A percentile compares a stretch with the other conserved stretches of the same genome.
These are phyloP conservation scores for Colletotrichum sp. DNA, from an alignment of 2,329 filamentous ascomycete species.

Conservation along the genomic window DNA sequence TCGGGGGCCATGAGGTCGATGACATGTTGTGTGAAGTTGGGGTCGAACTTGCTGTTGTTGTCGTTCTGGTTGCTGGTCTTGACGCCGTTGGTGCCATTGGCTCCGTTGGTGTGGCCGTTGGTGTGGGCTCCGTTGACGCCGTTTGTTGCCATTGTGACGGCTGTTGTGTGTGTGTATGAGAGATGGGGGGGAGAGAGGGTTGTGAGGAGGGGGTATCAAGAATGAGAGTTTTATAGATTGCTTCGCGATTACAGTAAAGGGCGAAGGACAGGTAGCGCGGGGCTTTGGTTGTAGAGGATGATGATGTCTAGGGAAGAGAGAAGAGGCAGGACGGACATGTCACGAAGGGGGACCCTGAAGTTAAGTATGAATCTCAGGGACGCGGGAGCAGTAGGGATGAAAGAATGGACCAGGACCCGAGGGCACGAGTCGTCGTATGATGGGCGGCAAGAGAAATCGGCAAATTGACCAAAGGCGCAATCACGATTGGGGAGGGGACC, in stretches of 20 bases:
- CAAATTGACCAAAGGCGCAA: neutral
- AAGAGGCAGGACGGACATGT: neutral
- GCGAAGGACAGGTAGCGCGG: neutral
- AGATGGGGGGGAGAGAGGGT: neutral
- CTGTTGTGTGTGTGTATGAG: neutral
- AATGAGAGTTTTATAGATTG: neutral
- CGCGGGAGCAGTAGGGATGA: neutral
- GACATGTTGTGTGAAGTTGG: conserved; percentile 22
- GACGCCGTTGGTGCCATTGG: neutral
- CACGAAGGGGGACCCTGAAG: neutral
- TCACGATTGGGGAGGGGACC: neutral
- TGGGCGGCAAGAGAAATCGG: conserved; percentile 1
- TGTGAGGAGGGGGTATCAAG: neutral
- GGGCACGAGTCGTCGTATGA: conserved; percentile 2
- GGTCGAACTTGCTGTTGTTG: conserved; percentile 18
- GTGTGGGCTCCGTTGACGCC: conserved; percentile 10
- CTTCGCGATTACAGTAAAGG: neutral
- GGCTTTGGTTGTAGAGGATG: neutral
- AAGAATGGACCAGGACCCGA: neutral
- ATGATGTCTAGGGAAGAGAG: neutral
- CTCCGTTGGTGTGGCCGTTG: conserved; percentile 8
- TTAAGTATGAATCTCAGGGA: neutral
- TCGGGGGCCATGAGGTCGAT: conserved; percentile 23
- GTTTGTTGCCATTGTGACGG: conserved; percentile 17
- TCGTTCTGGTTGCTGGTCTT: neutral